These are phyloP conservation scores for Tricholoma hemisulphureum DNA, from an alignment of 768 basidiomycete genomes.

Conservation along the genomic window DNA sequence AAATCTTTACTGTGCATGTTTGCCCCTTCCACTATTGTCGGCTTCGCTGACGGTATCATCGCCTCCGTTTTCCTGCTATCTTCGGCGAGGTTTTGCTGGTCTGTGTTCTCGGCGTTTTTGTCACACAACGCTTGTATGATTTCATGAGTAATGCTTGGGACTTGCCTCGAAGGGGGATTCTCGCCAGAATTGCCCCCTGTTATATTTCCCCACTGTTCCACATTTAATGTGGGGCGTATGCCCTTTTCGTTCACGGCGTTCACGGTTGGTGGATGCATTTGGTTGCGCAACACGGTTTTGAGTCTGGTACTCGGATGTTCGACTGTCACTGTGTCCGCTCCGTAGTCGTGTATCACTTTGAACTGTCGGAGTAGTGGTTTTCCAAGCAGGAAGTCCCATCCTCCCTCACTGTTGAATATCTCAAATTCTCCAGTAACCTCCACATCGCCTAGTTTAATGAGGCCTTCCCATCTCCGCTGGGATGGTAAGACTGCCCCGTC, in stretches of 20 bases:
- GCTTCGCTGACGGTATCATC: no score
- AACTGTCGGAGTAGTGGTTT: conserved; percentile 20
- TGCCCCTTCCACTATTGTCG: neutral
- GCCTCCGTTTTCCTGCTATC: no score
- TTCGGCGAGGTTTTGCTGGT: no score
- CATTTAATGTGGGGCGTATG: no score
- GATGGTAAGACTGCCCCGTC: conserved; percentile 16
- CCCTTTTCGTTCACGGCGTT: neutral
- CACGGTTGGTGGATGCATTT: no score
- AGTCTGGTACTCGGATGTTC: neutral
- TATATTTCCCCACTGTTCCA: neutral
- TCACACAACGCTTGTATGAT: no score
- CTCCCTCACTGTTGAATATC: neutral
- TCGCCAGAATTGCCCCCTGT: neutral
- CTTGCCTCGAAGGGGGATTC: neutral
- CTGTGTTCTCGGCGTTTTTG: no score
- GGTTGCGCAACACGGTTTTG: neutral
- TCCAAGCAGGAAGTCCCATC: conserved; percentile 16
- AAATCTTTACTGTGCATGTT: conserved; percentile 22
- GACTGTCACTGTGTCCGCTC: conserved; percentile 11
- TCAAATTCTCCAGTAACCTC: neutral
- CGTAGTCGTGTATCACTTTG: conserved; percentile 22
- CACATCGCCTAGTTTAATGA: conserved; percentile 10
- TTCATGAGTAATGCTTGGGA: neutral
- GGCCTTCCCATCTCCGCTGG: conserved; percentile 18